Base-by-base conservation (phyloP, 225 moss, liverwort and hornwort genomes). In the Straminergon stramineum region DNA sequence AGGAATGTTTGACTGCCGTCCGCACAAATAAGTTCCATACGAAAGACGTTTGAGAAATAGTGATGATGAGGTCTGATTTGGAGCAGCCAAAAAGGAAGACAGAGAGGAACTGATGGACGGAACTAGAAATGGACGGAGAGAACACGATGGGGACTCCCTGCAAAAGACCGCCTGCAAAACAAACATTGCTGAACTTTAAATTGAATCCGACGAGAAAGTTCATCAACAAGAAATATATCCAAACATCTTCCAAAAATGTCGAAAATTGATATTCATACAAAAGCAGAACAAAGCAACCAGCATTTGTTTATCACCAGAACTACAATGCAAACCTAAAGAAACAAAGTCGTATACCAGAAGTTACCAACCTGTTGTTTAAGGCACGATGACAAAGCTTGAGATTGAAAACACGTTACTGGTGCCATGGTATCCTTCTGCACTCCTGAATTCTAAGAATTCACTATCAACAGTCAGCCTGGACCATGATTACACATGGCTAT, bases 281-380 rank as follows among this genome's bases (percentile, higher is more conserved):
- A 41, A 83, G 78, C 68, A 82, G 64, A 88, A 58, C 65, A 79
- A 53, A 67, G 65, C 65, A 74, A 58, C 65, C 65, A 35, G 66
- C 60, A 80, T 66, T 45, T 68, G 57, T 57, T 84, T 52, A 48
- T 51, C 57, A 79, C 57, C 73, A 87, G 39, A 65, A 66, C 73
- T 64, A 84, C n/a, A 53, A 45, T 31, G 75, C 65, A 84, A 71
- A 71, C 43, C 52, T 16, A 68, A 87, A 87, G 81, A 65, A 85
- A 34, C 61, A 52, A 48, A 43, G 75, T 68, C 30, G 61, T 61
- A 61, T 11, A 37, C 75, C 62, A 63, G 79, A 81, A 82, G 52
- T 53, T 77, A 89, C 91, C 86, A 84, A 92, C 94, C 92, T 92
- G 92, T 82, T 83, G 87, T 48, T 90, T 87, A 85, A 58, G 88